These are phyloP conservation scores for Lunularia cruciata DNA, from an alignment of 225 moss, liverwort and hornwort species.

Conservation along the genomic window DNA sequence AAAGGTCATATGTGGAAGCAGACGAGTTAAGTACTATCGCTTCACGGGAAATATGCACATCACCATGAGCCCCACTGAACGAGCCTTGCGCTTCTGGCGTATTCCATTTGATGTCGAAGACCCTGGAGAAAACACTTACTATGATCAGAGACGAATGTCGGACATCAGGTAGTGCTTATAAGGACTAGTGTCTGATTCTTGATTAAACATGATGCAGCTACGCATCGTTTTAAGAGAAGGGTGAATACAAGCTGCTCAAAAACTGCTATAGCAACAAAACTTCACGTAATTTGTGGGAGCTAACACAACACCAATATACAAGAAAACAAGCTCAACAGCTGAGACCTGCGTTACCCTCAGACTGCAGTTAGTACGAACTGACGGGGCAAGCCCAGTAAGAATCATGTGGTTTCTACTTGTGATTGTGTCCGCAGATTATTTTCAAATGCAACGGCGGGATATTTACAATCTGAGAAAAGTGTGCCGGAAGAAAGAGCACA, in stretches of 20 bases:
- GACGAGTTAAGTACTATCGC: conserved; percentile 73
- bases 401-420: too few species aligned
- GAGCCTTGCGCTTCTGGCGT: conserved; percentile 96
- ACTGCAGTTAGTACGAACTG: neutral
- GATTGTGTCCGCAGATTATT: too few species aligned
- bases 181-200: too few species aligned
- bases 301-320: too few species aligned
- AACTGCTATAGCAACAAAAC: too few species aligned
- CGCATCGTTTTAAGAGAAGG: neutral
- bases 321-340: too few species aligned
- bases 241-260: too few species aligned
- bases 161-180: neutral
- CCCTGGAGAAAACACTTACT: conserved; percentile 44
- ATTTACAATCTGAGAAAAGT: too few species aligned
- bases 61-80: conserved; percentile 86
- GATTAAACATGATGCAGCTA: neutral
- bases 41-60: conserved; percentile 82
- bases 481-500: conserved; percentile 1
- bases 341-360: neutral
- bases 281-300: too few species aligned
- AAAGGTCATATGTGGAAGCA: conserved; percentile 77
- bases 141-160: neutral
- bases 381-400: neutral
- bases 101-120: conserved; percentile 97
- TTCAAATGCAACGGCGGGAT: too few species aligned